Evolutionary conservation across 495 filamentous ascomycete genomes (phyloP), one percentile per base, ranked within the genome.

Genomic region (Neurospora sp.): DNA sequence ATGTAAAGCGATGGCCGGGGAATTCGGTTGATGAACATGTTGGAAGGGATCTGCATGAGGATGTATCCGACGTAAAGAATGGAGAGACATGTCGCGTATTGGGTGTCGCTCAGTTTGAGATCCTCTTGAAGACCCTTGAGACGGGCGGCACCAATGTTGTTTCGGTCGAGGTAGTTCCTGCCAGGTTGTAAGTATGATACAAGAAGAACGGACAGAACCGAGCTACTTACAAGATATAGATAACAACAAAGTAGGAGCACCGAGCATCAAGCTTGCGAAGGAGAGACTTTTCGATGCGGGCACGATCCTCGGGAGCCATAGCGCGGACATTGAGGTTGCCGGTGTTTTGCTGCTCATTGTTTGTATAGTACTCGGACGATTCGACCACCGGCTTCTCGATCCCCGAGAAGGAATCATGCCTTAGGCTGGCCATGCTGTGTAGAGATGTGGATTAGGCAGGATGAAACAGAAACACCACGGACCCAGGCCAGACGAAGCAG

Each of bases 81-180:
- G 74, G 77, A 79, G 18, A 84, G 77, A 48, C 81, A 83, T 1
- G 81, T 83, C 39, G 81, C 77, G 59, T 83, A 84, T 76, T 84
- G 78, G 27, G 78, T 79, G 75, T 83, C 75, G 20, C 76, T 68
- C 39, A 84, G 77, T 22, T 74, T 75, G n/a, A 83, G 75, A 69
- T 87, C 82, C 61, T 75, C 74, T 40, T 86, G 78, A 16, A 88
- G 80, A 7, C 83, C 83, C 48, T 84, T 85, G 20, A 88, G 75
- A 8, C 85, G 83, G 8, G 85, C 85, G 0, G 81, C 79, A 14
- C 82, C 84, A 61, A 87, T 85, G 76, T 85, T 86, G 75, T 86
- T 85, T 27, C 92, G 84, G 79, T 94, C 92, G 66, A 94, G 82
- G 79, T 94, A 94, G 77, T 93, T 94, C 27, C 53, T 66, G 5